These are phyloP conservation scores for Leptographium procerum DNA, from an alignment of 2,329 filamentous ascomycete genomes.

Conservation along the genomic window DNA sequence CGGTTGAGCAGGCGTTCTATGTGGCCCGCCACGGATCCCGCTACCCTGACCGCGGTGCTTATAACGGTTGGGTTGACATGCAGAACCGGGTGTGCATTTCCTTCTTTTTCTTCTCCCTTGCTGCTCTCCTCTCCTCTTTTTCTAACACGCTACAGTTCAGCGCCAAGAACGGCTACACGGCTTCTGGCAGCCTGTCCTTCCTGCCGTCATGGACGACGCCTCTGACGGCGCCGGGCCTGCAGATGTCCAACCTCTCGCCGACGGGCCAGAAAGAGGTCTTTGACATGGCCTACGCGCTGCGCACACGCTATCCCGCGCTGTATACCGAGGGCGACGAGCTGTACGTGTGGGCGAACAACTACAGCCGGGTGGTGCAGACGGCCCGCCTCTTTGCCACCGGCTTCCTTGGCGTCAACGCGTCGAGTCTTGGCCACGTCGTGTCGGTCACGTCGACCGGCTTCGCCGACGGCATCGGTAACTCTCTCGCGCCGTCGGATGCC, in stretches of 20 bases:
- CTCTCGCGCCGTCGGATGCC: constrained; percentile 49
- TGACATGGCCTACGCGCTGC: constrained; percentile 41
- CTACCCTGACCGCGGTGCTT: constrained; percentile 50
- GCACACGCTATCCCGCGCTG: constrained; percentile 37
- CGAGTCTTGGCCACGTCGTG: constrained; percentile 41
- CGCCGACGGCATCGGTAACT: constrained; percentile 43
- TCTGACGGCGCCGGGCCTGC: constrained; percentile 38
- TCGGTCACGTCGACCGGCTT: constrained; percentile 46
- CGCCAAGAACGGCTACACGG: constrained; percentile 35
- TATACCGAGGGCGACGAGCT: constrained; percentile 39
- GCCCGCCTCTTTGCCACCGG: constrained; percentile 50
- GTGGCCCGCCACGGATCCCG: constrained; percentile 50
- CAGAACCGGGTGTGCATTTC: constrained; percentile 25
- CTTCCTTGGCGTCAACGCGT: constrained; percentile 45
- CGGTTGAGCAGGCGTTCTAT: constrained; percentile 49
- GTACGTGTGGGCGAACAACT: constrained; percentile 54
- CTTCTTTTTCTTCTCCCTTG: not conserved
- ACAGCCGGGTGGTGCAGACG: constrained; percentile 51
- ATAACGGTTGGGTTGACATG: constrained; percentile 42
- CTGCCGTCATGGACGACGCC: constrained; percentile 47
- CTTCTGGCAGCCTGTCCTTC: constrained; percentile 42
- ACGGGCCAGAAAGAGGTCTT: constrained; percentile 53
- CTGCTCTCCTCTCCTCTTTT: not conserved
- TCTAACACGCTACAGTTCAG: constrained; percentile 31
- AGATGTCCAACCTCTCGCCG: constrained; percentile 47